A percentile compares a stretch with the other conserved stretches of the same genome.
Evolutionary conservation across 257 asterid species (phyloP).

Genomic region (Paraleonurus japonicus): DNA sequence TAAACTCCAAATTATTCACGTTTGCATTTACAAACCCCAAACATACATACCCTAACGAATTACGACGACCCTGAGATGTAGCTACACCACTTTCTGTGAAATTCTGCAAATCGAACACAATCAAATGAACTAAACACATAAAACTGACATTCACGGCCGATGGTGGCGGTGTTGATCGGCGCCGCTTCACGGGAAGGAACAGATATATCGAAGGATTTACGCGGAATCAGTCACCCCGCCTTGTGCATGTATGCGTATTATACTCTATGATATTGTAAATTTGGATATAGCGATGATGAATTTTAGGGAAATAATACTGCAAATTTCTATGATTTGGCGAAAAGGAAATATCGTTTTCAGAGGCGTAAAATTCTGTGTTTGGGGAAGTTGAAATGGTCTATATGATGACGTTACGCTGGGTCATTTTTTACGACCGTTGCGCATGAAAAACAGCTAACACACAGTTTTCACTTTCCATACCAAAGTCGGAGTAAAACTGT

Average conservation of each 20-base stretch:
- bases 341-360: background rate
- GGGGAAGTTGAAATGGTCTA: background rate
- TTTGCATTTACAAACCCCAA: background rate
- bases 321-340: background rate
- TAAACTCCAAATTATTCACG: background rate
- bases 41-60: background rate
- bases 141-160: background rate
- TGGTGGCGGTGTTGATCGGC: background rate
- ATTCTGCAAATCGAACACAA: background rate
- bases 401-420: background rate
- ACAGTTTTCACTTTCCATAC: background rate
- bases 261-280: background rate
- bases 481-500: background rate
- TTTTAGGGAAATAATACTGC: background rate
- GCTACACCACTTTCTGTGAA: background rate
- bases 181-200: background rate
- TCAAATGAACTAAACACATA: background rate
- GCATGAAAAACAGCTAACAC: slow-evolving; percentile 21
- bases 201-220: background rate
- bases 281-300: background rate
- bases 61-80: background rate
- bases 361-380: background rate
- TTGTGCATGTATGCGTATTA: background rate
- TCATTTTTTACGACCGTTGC: background rate
- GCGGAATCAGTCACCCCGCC: background rate